A percentile compares a stretch with the other conserved stretches of the same genome.
phyloP scores from a whole-genome alignment of 345 rosid species.

The Bretschneidera sinensis region DNA sequence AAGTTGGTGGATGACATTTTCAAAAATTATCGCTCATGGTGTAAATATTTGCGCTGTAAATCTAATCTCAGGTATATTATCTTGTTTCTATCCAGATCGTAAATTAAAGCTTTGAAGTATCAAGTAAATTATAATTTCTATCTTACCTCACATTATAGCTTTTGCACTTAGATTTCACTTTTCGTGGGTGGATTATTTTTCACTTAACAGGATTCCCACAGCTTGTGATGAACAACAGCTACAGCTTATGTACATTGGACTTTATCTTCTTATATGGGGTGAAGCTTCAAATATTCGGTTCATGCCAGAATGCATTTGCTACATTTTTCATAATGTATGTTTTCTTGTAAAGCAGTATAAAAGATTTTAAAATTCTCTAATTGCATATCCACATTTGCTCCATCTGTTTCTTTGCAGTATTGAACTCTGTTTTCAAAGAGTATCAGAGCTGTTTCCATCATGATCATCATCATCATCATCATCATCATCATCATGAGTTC shows the following conservation, averaged over 20 bases:
- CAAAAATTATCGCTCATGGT: conserved; percentile 93
- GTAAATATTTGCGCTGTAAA: conserved; percentile 60
- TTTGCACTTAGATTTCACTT: conserved; percentile 10
- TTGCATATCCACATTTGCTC: background rate
- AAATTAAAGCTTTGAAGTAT: conserved; percentile 3
- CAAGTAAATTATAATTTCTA: conserved; percentile 1
- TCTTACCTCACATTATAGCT: background rate
- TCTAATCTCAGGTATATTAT: conserved; percentile 42
- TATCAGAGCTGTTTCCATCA: too few species aligned
- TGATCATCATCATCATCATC: too few species aligned
- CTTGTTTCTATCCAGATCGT: conserved; percentile 18
- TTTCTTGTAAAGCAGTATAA: background rate
- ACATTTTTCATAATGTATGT: conserved; percentile 87
- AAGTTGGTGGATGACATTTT: conserved; percentile 56
- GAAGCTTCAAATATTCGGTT: conserved; percentile 98
- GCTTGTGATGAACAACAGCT: conserved; percentile 45
- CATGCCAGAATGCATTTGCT: conserved; percentile 99
- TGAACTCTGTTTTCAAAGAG: too few species aligned
- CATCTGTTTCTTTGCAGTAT: too few species aligned
- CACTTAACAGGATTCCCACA: conserved; percentile 47
- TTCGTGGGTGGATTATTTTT: conserved; percentile 16
- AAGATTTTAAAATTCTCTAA: background rate
- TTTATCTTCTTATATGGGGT: conserved; percentile 98
- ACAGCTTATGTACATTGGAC: conserved; percentile 72
- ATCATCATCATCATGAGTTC: too few species aligned